Evolutionary conservation across 2,329 filamentous ascomycete species (phyloP).

Genomic region (Leptographium wingfieldii): DNA sequence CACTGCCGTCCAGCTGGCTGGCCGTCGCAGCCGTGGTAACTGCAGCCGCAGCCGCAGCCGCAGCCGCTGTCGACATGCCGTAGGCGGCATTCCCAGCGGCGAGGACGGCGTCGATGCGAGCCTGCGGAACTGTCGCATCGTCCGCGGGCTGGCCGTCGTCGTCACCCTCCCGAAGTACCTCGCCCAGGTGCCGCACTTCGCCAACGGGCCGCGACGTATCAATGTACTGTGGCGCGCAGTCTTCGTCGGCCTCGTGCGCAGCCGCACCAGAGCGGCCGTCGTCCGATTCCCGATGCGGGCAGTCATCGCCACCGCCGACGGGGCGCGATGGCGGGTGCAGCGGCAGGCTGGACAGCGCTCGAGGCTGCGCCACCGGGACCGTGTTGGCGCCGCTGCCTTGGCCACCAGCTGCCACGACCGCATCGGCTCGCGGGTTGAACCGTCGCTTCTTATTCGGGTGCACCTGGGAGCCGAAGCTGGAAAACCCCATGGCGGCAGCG

Average conservation of each 20-base stretch:
- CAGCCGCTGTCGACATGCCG: neutral
- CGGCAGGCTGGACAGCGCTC: constrained; percentile 2
- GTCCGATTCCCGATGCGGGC: constrained; percentile 22
- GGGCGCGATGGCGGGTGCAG: constrained; percentile 7
- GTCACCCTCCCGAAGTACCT: neutral
- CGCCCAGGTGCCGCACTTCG: constrained; percentile 5
- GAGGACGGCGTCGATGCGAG: constrained; percentile 17
- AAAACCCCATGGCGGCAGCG: constrained; percentile 60
- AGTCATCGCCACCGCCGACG: constrained; percentile 32
- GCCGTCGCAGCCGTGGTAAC: neutral
- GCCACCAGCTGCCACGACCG: constrained; percentile 22
- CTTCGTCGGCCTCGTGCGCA: constrained; percentile 15
- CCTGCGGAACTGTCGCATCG: constrained; percentile 10
- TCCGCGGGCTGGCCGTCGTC: constrained; percentile 3
- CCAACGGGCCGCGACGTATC: constrained; percentile 21
- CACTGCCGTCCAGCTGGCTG: constrained; percentile 11
- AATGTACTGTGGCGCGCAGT: constrained; percentile 18
- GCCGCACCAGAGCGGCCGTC: neutral
- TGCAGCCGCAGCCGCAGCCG: no score
- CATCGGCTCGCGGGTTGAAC: constrained; percentile 45
- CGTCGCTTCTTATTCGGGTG: constrained; percentile 52
- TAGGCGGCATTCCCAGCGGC: constrained; percentile 10
- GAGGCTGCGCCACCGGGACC: neutral
- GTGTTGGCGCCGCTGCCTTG: neutral
- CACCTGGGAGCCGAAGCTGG: constrained; percentile 49